A percentile compares a stretch with the other conserved stretches of the same genome.
Conservation (phyloP, 768 basidiomycete genomes). For the Boletus coccyginus region DNA sequence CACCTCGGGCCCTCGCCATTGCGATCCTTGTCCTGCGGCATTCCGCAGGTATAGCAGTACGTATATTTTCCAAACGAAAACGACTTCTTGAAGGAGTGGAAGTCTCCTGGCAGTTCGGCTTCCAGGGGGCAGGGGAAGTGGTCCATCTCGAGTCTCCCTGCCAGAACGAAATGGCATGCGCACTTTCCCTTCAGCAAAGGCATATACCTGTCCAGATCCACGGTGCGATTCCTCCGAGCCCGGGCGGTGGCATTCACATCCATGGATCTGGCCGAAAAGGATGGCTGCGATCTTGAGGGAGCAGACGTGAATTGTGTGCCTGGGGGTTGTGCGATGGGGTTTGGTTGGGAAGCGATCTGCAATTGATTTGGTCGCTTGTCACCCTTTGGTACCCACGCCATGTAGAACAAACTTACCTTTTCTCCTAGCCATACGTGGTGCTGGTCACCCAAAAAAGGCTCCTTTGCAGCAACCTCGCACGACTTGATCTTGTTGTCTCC, state of each 20-base stretch:
- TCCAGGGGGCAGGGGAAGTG: not conserved
- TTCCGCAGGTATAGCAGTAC: not conserved
- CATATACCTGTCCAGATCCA: slow-evolving; percentile 3
- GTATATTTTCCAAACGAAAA: not conserved
- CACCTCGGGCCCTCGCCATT: too few relatives aligned
- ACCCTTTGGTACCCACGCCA: too few relatives aligned
- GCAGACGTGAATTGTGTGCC: not conserved
- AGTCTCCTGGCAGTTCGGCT: not conserved
- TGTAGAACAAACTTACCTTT: not conserved
- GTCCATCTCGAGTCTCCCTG: not conserved
- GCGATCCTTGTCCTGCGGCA: not conserved
- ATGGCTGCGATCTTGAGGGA: not conserved
- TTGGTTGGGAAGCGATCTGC: not conserved
- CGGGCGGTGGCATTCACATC: not conserved
- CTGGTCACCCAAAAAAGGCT: too few relatives aligned
- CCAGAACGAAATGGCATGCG: slow-evolving; percentile 3
- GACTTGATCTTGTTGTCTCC: too few relatives aligned
- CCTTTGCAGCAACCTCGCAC: too few relatives aligned
- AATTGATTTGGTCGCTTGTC: not conserved
- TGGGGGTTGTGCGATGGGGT: too few relatives aligned
- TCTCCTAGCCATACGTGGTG: not conserved
- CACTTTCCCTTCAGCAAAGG: not conserved
- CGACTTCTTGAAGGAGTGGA: not conserved
- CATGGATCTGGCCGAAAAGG: not conserved
- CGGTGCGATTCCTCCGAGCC: not conserved